Conservation (phyloP, 208 protist genomes). For the Vickermania ingenoplastis region DNA sequence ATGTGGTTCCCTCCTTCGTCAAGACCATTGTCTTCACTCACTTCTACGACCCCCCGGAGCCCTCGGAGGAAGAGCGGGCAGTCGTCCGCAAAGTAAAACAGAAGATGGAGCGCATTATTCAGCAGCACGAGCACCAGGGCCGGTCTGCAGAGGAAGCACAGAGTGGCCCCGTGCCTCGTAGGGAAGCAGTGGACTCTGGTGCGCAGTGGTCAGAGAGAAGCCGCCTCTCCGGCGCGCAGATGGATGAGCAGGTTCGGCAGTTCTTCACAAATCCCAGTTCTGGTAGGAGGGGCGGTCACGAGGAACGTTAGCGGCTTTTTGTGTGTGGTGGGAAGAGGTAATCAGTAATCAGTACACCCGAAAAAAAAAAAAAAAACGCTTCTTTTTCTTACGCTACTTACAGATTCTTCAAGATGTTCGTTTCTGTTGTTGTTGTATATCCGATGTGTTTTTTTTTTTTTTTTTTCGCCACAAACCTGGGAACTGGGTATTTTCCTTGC, state of each 20-base stretch:
- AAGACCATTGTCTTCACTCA: slow-evolving; percentile 50
- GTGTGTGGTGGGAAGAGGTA: too few relatives aligned
- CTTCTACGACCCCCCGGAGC: slow-evolving; percentile 44
- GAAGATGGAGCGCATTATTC: not conserved
- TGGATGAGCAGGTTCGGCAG: not conserved
- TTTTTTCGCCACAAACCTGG: too few relatives aligned
- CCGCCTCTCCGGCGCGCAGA: not conserved
- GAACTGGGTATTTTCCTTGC: too few relatives aligned
- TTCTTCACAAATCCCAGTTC: not conserved
- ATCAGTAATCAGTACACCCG: too few relatives aligned
- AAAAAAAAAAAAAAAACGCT: too few relatives aligned
- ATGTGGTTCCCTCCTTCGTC: slow-evolving; percentile 40
- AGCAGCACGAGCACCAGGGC: slow-evolving; percentile 4
- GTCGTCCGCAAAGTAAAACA: not conserved
- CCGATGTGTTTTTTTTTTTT: too few relatives aligned
- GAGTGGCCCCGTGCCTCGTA: not conserved
- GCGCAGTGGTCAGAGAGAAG: not conserved
- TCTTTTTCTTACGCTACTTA: too few relatives aligned
- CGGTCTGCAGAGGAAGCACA: not conserved
- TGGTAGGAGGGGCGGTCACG: too few relatives aligned
- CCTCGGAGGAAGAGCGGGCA: slow-evolving; percentile 12
- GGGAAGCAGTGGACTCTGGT: not conserved
- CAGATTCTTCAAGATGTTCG: too few relatives aligned
- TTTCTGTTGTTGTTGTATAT: too few relatives aligned
- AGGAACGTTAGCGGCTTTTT: too few relatives aligned